A percentile compares a stretch with the other conserved stretches of the same genome.
Evolutionary conservation across 1,139 yeast genomes (phyloP).

Genomic region (Pichia sp.): DNA sequence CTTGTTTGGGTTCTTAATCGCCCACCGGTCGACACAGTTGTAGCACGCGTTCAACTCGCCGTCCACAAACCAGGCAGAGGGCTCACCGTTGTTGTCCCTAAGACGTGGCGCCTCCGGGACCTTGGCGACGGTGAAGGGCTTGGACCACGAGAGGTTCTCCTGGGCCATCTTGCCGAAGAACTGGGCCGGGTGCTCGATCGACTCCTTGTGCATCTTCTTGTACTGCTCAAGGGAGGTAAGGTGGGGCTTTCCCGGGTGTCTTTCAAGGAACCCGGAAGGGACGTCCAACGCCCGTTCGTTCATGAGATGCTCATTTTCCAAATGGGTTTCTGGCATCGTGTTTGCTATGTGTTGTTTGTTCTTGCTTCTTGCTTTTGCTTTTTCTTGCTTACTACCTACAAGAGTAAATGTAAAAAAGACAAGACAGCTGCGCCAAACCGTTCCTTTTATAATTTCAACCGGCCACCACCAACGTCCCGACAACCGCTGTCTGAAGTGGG

Average conservation of each 20-base stretch:
- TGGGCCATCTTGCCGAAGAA: slow-evolving; percentile 64
- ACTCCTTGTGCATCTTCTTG: slow-evolving; percentile 55
- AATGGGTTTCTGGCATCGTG: slow-evolving; percentile 23
- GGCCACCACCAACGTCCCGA: background rate
- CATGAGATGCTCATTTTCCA: slow-evolving; percentile 33
- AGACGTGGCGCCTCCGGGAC: slow-evolving; percentile 44
- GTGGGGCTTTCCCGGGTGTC: slow-evolving; percentile 48
- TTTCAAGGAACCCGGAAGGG: slow-evolving; percentile 53
- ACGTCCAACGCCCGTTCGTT: slow-evolving; percentile 38
- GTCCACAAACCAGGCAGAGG: slow-evolving; percentile 73
- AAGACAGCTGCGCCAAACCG: background rate
- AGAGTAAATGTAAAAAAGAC: too few species aligned
- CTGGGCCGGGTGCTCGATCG: slow-evolving; percentile 58
- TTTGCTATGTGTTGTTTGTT: too few species aligned
- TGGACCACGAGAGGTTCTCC: slow-evolving; percentile 57
- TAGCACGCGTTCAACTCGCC: slow-evolving; percentile 75
- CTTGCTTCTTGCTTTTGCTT: too few species aligned
- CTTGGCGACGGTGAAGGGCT: slow-evolving; percentile 55
- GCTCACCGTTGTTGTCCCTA: slow-evolving; percentile 60
- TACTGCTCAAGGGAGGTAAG: slow-evolving; percentile 52
- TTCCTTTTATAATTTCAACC: background rate
- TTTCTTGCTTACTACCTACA: too few species aligned
- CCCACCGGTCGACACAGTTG: slow-evolving; percentile 80
- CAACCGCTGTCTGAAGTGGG: background rate
- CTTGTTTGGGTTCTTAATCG: slow-evolving; percentile 62